Percentiles rank a stretch among this genome's conserved stretches.
These are phyloP conservation scores for Telfairia occidentalis DNA, from an alignment of 331 rosid species.

Conservation along the genomic window DNA sequence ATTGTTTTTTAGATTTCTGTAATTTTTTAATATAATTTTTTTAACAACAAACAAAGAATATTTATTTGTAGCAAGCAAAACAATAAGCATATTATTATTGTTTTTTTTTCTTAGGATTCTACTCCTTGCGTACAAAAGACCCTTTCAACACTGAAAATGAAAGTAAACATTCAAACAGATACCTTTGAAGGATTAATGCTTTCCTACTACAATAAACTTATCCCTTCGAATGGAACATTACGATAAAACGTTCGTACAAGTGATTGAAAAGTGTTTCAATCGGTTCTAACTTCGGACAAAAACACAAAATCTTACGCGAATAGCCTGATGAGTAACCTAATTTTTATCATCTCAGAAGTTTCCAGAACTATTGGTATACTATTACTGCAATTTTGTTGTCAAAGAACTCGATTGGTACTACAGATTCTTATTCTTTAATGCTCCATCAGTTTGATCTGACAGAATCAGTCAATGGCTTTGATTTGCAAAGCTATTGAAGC, in stretches of 20 bases:
- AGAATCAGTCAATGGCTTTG: constrained; percentile 14
- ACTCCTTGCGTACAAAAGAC: no score
- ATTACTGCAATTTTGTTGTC: neutral
- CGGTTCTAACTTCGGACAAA: neutral
- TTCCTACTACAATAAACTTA: no score
- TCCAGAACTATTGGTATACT: neutral
- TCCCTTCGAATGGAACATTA: neutral
- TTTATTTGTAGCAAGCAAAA: neutral
- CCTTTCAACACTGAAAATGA: no score
- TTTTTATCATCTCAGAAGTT: neutral
- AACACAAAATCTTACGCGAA: neutral
- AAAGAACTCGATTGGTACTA: neutral
- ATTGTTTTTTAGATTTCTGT: no score
- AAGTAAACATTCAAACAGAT: no score
- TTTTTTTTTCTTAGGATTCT: no score
- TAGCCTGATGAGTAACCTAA: neutral
- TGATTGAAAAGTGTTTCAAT: neutral
- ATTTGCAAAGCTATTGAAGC: constrained; percentile 49
- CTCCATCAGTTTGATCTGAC: neutral
- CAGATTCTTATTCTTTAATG: neutral
- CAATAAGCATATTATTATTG: no score
- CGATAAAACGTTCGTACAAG: neutral
- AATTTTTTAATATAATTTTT: no score
- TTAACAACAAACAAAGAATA: no score
- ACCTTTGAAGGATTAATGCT: no score